Evolutionary conservation across 192 early-diverging fungal genomes (phyloP), one percentile per base, ranked within the genome.

Genomic region (Gigaspora rosea): DNA sequence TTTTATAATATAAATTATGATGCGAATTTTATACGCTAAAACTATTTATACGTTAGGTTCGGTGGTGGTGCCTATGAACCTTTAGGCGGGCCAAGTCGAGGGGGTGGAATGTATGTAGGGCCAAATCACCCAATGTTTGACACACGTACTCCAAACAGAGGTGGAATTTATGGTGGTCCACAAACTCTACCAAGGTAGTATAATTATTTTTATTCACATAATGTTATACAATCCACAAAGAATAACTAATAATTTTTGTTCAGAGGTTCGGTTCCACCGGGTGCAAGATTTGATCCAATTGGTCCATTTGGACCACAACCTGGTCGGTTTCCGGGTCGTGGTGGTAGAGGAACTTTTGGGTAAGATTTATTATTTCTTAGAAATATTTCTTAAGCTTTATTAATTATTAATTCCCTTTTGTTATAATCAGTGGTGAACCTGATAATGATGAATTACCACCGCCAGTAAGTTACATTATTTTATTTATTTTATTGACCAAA

Each of bases 231-330:
- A 15, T 46, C n/a, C 0, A 47, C 33, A 71, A 63, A 49, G 1
- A 27, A 48, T 61, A n/a, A 48, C 20, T 52, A 18, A 59, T 18
- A 50, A 27, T 0, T 54, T 13, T 57, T 35, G 33, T 62, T 15
- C 56, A 86, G 88, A 73, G 92, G 89, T 32, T 86, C 92, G 33
- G 92, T 93, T 61, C 93, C 93, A 10, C 88, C 95, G 13, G 94
- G 94, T 32, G 96, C 96, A 11, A 87, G 95, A 22, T 98, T 95
- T 82, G 95, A 98, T 80, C 96, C 96, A 8, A 94, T 96, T 76
- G 88, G 87, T 16, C 96, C 96, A 12, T 94, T 94, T 78, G 92
- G 89, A 15, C 69, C 78, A 8, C 54, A 63, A 66, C 87, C 87
- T n/a, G 73, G 76, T 20, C 78, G 83, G 51, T 66, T 78, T 16